These are phyloP conservation scores for Tuber microsphaerosporum DNA, from an alignment of 495 filamentous ascomycete species.

Conservation along the genomic window DNA sequence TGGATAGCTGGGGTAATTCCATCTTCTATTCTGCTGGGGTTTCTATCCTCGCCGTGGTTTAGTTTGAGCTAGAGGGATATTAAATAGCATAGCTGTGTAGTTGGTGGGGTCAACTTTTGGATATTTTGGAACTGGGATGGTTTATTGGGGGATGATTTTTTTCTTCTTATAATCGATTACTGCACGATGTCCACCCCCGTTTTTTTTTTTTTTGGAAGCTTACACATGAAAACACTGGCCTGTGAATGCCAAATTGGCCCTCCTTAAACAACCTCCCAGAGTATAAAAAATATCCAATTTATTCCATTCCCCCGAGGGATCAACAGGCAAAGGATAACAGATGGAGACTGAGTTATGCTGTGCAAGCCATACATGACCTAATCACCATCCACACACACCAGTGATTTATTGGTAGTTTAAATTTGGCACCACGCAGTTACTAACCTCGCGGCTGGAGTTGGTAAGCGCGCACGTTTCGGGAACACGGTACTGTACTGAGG, in stretches of 20 bases:
- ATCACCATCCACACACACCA: background rate
- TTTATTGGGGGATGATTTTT: background rate
- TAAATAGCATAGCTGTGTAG: background rate
- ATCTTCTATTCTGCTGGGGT: background rate
- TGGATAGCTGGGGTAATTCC: conserved; percentile 2
- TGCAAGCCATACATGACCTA: background rate
- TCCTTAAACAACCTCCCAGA: background rate
- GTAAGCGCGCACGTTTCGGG: background rate
- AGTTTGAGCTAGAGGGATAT: background rate
- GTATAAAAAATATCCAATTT: background rate
- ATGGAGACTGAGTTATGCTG: background rate
- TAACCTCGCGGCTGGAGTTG: background rate
- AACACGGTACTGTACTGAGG: background rate
- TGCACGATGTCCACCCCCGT: background rate
- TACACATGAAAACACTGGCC: background rate
- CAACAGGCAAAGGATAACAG: background rate
- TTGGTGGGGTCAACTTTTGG: background rate
- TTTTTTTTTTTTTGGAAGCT: background rate
- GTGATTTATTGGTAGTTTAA: background rate
- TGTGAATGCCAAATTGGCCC: background rate
- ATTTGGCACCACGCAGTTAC: background rate
- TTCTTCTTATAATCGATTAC: background rate
- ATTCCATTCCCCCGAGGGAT: background rate
- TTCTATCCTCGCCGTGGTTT: conserved; percentile 5
- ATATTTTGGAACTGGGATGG: background rate